Percentiles rank a stretch among this genome's conserved stretches.
Evolutionary conservation across 2,329 filamentous ascomycete species (phyloP).

Genomic region (Apiospora arundinis): DNA sequence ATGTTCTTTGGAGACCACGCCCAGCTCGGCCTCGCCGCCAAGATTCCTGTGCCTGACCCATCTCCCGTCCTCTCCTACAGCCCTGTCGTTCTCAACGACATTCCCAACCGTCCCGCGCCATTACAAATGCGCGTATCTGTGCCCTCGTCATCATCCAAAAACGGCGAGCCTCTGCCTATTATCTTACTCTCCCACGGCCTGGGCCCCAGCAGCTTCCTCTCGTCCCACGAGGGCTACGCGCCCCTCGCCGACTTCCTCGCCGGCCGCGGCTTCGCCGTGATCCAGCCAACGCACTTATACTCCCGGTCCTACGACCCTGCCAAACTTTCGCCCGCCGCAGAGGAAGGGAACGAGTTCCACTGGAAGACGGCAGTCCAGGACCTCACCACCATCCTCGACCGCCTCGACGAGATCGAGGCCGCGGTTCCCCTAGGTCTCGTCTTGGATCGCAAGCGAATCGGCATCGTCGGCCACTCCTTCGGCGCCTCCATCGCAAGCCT

Average conservation of each 20-base stretch:
- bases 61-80: slow-evolving; percentile 41
- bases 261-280: slow-evolving; percentile 48
- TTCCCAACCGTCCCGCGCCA: slow-evolving; percentile 35
- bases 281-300: slow-evolving; percentile 50
- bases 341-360: slow-evolving; percentile 36
- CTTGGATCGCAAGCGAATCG: slow-evolving; percentile 42
- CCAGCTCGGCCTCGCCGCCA: slow-evolving; percentile 36
- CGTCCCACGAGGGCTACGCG: slow-evolving; percentile 49
- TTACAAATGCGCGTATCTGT: slow-evolving; percentile 42
- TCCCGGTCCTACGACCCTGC: slow-evolving; percentile 35
- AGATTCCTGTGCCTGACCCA: slow-evolving; percentile 41
- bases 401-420: slow-evolving; percentile 44
- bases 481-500: slow-evolving; percentile 43
- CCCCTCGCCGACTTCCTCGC: slow-evolving; percentile 50
- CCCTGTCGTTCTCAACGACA: slow-evolving; percentile 37
- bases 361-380: slow-evolving; percentile 44
- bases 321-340: slow-evolving; percentile 31
- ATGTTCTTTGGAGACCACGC: slow-evolving; percentile 29
- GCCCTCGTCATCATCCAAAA: slow-evolving; percentile 34
- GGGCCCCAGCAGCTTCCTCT: slow-evolving; percentile 45
- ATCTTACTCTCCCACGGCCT: slow-evolving; percentile 50
- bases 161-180: slow-evolving; percentile 43
- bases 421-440: slow-evolving; percentile 36
- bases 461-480: slow-evolving; percentile 47
- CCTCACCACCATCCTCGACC: slow-evolving; percentile 45